Percentiles rank a stretch among this genome's conserved stretches.
Evolutionary conservation across 805 yeast genomes (phyloP).

Genomic region (Starmerella gropengiesseri): DNA sequence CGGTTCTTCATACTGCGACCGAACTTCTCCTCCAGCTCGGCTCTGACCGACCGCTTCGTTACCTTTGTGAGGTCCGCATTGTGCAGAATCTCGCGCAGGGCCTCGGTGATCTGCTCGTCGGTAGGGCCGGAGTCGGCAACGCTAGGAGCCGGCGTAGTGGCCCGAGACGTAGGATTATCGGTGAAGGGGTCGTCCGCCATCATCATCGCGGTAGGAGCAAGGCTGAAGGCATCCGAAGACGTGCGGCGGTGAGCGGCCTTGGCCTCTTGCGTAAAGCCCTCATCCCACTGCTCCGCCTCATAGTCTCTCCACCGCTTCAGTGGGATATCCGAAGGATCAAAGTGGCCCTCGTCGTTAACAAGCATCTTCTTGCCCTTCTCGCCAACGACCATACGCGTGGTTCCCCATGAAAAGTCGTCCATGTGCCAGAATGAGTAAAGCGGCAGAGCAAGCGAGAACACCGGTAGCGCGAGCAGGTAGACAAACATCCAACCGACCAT

Average conservation of each 20-base stretch:
- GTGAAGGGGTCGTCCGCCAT: conserved; percentile 9
- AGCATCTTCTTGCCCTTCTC: conserved; percentile 42
- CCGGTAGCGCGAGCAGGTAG: conserved; percentile 46
- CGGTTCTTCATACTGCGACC: conserved; percentile 29
- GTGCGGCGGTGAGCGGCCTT: conserved; percentile 3
- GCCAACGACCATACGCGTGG: conserved; percentile 47
- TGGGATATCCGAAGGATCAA: conserved; percentile 45
- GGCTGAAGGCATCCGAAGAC: conserved; percentile 13
- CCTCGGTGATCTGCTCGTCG: conserved; percentile 31
- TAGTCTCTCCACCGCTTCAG: conserved; percentile 49
- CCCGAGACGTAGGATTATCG: conserved; percentile 1
- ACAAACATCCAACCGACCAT: conserved; percentile 47
- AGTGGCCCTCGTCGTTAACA: conserved; percentile 39
- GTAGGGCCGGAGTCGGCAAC: conserved; percentile 25
- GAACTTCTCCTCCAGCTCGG: conserved; percentile 30
- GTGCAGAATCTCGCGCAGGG: conserved; percentile 30
- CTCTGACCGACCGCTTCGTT: conserved; percentile 32
- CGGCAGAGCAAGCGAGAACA: conserved; percentile 50
- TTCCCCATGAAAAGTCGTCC: conserved; percentile 62
- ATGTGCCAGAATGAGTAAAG: conserved; percentile 52
- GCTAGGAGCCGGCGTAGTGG: neutral
- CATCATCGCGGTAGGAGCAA: conserved; percentile 17
- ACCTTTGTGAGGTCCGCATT: conserved; percentile 32
- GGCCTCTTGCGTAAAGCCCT: neutral
- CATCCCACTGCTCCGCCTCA: conserved; percentile 40